Evolutionary conservation across 306 rosid species (phyloP).

Genomic region (Cucurbita ficifolia): DNA sequence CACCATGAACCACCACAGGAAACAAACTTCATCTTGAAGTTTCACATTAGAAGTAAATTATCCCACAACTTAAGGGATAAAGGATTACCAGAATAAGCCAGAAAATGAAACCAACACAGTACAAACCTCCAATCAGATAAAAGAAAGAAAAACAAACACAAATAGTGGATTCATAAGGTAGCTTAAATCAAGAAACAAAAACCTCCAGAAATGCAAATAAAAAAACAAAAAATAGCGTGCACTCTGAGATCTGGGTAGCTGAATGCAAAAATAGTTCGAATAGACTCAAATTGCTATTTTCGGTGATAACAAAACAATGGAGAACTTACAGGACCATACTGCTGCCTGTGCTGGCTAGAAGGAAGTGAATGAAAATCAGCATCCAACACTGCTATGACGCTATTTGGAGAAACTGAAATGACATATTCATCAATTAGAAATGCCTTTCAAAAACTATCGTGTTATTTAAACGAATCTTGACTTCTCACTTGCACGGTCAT

Average conservation of each 20-base stretch:
- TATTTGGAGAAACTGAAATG: constrained; percentile 78
- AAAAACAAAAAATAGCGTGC: neutral
- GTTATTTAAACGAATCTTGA: neutral
- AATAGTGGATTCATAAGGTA: neutral
- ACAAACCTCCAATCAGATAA: neutral
- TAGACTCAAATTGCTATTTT: neutral
- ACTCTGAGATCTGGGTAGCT: neutral
- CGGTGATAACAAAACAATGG: constrained; percentile 14
- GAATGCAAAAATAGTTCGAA: neutral
- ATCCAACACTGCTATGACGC: constrained; percentile 94
- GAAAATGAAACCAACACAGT: neutral
- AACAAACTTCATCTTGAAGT: neutral
- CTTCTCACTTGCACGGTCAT: neutral
- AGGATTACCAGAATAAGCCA: neutral
- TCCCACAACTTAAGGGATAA: neutral
- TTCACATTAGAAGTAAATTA: neutral
- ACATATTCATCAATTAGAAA: constrained; percentile 4
- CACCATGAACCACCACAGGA: neutral
- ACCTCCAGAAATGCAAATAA: neutral
- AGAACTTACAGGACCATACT: constrained; percentile 87
- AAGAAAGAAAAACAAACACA: neutral
- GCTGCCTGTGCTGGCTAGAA: constrained; percentile 87
- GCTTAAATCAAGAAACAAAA: neutral
- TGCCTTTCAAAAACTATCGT: neutral
- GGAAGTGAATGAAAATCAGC: constrained; percentile 99